Evolutionary conservation across 768 basidiomycete genomes (phyloP).

Genomic region (Leccinellum rugosiceps): DNA sequence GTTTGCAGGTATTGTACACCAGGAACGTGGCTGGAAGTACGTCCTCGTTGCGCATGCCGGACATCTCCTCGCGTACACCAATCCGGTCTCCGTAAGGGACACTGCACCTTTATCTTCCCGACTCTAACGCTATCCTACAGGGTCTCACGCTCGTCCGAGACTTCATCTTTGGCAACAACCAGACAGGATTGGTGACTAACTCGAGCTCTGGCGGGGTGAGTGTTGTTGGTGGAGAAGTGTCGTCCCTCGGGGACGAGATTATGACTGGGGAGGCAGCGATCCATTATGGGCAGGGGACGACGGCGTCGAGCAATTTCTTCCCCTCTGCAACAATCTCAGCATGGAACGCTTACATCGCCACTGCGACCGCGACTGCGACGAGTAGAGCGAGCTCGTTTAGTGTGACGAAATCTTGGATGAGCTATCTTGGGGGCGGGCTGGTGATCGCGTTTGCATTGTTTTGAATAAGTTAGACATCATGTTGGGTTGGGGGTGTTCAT

Average conservation of each 20-base stretch:
- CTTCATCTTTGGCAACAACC: constrained; percentile 64
- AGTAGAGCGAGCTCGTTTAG: background rate
- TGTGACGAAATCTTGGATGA: too few species aligned
- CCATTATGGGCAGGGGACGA: constrained; percentile 46
- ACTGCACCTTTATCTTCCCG: background rate
- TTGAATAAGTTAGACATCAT: too few species aligned
- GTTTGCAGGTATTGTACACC: constrained; percentile 65
- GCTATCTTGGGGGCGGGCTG: too few species aligned
- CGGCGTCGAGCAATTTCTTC: constrained; percentile 50
- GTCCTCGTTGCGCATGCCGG: constrained; percentile 37
- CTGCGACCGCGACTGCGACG: background rate
- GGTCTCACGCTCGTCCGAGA: constrained; percentile 59
- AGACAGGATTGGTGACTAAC: constrained; percentile 44
- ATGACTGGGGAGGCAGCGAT: constrained; percentile 55
- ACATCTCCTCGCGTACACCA: constrained; percentile 33
- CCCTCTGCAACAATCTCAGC: constrained; percentile 54
- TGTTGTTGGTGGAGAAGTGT: constrained; percentile 49
- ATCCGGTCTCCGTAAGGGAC: constrained; percentile 43
- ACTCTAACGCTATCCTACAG: constrained; percentile 30
- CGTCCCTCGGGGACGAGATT: constrained; percentile 42
- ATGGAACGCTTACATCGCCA: constrained; percentile 50
- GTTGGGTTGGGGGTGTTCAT: too few species aligned
- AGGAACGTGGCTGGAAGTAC: constrained; percentile 62
- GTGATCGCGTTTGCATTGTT: too few species aligned
- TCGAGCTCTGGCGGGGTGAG: constrained; percentile 19